phyloP scores from a whole-genome alignment of 2,329 filamentous ascomycete species.

The Epichloe bromicola region DNA sequence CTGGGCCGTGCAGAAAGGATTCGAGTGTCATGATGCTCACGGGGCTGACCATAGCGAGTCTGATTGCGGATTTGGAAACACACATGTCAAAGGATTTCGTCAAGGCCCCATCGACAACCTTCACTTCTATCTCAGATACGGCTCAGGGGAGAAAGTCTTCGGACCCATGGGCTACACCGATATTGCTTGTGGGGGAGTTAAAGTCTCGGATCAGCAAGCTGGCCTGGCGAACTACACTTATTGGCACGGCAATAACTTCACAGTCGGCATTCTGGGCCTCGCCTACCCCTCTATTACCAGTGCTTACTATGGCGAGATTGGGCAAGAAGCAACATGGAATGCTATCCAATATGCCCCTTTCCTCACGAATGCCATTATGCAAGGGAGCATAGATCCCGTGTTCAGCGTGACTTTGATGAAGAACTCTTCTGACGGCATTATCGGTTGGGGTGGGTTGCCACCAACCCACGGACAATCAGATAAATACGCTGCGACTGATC shows the following conservation, averaged over 20 bases:
- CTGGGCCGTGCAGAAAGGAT: slow-evolving; percentile 30
- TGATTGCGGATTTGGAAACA: slow-evolving; percentile 28
- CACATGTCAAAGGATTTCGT: slow-evolving; percentile 26
- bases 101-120: slow-evolving; percentile 25
- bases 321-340: slow-evolving; percentile 25
- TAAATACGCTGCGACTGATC: slow-evolving; percentile 23
- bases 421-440: slow-evolving; percentile 30
- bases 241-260: slow-evolving; percentile 39
- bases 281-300: slow-evolving; percentile 38
- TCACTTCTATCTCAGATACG: slow-evolving; percentile 34
- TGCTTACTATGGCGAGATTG: slow-evolving; percentile 28
- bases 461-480: slow-evolving; percentile 19
- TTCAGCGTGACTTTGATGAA: slow-evolving; percentile 37
- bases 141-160: slow-evolving; percentile 35
- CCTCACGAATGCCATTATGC: slow-evolving; percentile 33
- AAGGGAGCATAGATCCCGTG: slow-evolving; percentile 30
- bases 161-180: slow-evolving; percentile 35
- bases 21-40: slow-evolving; percentile 26
- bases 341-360: slow-evolving; percentile 33
- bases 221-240: slow-evolving; percentile 35
- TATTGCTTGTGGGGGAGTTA: slow-evolving; percentile 32
- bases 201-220: slow-evolving; percentile 31
- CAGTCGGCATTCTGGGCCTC: slow-evolving; percentile 37
- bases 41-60: slow-evolving; percentile 18
- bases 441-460: slow-evolving; percentile 35